Base-by-base conservation (phyloP, 1,139 yeast species). In the Candida albicans region DNA sequence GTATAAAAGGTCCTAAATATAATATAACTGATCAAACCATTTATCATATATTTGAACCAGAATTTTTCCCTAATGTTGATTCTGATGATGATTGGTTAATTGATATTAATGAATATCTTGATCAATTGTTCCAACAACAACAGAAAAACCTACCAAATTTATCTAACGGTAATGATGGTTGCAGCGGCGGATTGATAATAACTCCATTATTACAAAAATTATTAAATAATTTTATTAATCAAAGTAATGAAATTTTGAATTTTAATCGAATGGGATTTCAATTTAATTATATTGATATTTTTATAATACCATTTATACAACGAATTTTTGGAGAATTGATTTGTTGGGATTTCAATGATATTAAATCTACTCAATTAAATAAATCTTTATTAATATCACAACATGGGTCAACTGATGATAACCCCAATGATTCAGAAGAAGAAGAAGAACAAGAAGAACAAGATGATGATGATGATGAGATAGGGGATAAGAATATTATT, bases 21-120 rank as follows among this genome's bases (percentile, higher is more conserved):
- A 51, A 57, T 15, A 61, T 71, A 45, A 64, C 62, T 40, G 76
- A 72, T 44, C 79, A 73, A 49, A 72, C 71, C 47, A 67, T 72
- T 64, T 59, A 72, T 43, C 78, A 73, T 48, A 72, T 73, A n/a
- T 56, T 73, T 15, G 72, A 73, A 51, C 79, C 79, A 13, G 71
- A 71, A 42, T 71, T 70, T 53, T 73, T 68, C 44, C 77, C 77
- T 35, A 72, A 73, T 43, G 61, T 68, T 24, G 77, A 72, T 46
- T 64, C 73, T 0, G 77, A 72, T 51, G 73, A 71, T 41, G 74
- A 71, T 43, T 73, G 77, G 77, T 45, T 53, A 22, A 70, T 70
- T 0, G 56, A 58, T 31, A 54, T 55, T 4, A 50, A 55, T 22
- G 50, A 60, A 22, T 44, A 49, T 8, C 44, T 63, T 18, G 51